Evolutionary conservation across 257 asterid genomes (phyloP).

Genomic region (Fraxinus cuspidata): DNA sequence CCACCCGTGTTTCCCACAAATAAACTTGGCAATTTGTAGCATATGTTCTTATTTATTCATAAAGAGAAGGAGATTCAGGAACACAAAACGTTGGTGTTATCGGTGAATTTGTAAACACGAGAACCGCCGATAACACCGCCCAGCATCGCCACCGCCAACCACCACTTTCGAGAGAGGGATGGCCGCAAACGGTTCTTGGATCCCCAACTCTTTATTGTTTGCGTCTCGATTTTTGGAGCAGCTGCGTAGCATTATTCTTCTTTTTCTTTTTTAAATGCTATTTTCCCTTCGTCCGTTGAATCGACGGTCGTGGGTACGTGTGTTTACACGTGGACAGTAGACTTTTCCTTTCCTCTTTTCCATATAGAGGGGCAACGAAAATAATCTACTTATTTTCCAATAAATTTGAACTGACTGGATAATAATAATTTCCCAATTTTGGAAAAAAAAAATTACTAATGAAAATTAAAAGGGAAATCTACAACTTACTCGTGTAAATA

Average conservation of each 20-base stretch:
- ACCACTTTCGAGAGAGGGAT: slow-evolving; percentile 16
- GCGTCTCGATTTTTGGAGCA: slow-evolving; percentile 13
- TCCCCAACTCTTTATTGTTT: slow-evolving; percentile 15
- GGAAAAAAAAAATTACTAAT: too few relatives aligned
- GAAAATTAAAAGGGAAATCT: too few relatives aligned
- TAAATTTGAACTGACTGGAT: not conserved
- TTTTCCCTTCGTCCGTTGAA: slow-evolving; percentile 1
- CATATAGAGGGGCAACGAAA: too few relatives aligned
- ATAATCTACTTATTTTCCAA: too few relatives aligned
- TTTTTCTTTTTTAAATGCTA: not conserved
- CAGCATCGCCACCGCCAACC: slow-evolving; percentile 34
- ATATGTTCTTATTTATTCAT: not conserved
- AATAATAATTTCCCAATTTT: not conserved
- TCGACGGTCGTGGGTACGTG: not conserved
- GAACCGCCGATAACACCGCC: slow-evolving; percentile 20
- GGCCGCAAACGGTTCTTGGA: slow-evolving; percentile 34
- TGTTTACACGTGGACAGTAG: not conserved
- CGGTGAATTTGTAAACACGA: not conserved
- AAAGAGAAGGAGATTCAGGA: not conserved
- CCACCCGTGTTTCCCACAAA: slow-evolving; percentile 21
- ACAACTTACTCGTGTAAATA: too few relatives aligned
- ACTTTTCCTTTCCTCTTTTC: not conserved
- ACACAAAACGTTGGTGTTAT: not conserved
- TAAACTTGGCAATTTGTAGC: not conserved
- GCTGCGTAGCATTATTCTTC: not conserved